Base-by-base conservation (phyloP, 2,329 filamentous ascomycete species). In the Alternaria brassicae region DNA sequence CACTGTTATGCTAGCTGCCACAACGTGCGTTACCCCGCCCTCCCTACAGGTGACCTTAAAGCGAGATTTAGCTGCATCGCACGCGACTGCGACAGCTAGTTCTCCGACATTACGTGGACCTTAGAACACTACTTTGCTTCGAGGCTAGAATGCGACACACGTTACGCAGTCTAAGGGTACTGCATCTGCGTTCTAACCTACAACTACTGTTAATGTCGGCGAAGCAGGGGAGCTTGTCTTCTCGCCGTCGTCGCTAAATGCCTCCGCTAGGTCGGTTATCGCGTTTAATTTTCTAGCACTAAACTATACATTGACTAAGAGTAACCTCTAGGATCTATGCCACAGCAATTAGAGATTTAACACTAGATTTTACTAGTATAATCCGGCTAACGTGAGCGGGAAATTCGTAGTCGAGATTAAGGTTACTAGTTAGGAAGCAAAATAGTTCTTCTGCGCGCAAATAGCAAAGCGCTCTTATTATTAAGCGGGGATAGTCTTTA, bases 371-470 rank as follows among this genome's bases (percentile, higher is more conserved):
- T 19, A 17, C 34, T 21, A 53, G 30, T 53, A 42, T n/a, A 53
- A 53, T 36, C 60, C 57, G 21, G 23, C 25, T 15, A 67, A 67
- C 19, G 13, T 56, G 3, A 63, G 59, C 25, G 52, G 51, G 3
- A 58, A 42, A 15, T 59, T 57, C 48, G 5, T 64, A 2, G 27
- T 67, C 5, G 27, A 65, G 17, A 52, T 47, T 13, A 23, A 65
- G 37, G 59, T 67, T 17, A 28, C 21, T 3, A 56, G 12, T n/a
- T 2, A 40, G 25, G 36, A 60, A 21, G 56, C 54, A 15, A 53
- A 65, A 39, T 67, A 52, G 64, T 62, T 67, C 50, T 65, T 63
- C 30, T 67, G 55, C 27, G 42, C 59, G 4, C 54, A 67, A 27
- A 48, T 23, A 13, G 7, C 44, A 2, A 54, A 51, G 15, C 12